Conservation (phyloP, 768 basidiomycete genomes). For the Udeniomyces megalosporus region DNA sequence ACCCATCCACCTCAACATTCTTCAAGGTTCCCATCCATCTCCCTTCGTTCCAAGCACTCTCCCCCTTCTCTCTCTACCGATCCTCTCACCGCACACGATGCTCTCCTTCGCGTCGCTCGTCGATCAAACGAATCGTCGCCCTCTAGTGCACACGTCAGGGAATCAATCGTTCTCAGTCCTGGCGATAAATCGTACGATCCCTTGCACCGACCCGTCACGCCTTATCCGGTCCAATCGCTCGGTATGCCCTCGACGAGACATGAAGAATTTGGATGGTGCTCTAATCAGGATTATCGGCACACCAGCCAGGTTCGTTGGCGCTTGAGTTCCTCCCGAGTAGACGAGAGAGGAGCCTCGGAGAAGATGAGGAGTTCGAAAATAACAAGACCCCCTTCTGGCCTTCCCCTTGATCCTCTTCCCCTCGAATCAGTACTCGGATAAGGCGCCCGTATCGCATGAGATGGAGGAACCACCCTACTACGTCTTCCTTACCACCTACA, state of each 20-base stretch:
- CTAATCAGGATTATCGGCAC: conserved; percentile 55
- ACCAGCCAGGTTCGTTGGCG: conserved; percentile 44
- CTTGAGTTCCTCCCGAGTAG: conserved; percentile 29
- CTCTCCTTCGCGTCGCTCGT: background rate
- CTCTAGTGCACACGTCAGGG: background rate
- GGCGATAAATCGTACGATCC: background rate
- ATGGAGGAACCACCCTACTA: conserved; percentile 85
- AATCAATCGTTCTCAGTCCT: background rate
- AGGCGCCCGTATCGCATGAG: conserved; percentile 25
- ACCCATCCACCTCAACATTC: background rate
- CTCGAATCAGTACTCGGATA: conserved; percentile 24
- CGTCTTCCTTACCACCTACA: conserved; percentile 76
- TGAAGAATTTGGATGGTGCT: conserved; percentile 84
- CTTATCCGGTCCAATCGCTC: conserved; percentile 3
- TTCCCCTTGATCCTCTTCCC: conserved; percentile 7
- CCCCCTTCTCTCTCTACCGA: background rate
- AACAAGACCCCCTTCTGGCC: background rate
- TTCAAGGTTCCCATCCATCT: background rate
- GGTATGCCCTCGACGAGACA: conserved; percentile 30
- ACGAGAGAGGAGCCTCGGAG: conserved; percentile 31
- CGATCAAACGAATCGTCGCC: background rate
- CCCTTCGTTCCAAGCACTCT: background rate
- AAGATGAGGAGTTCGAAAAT: too few relatives aligned
- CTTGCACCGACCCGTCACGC: background rate
- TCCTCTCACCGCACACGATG: background rate